Evolutionary conservation across 139 green algal genomes (phyloP), one percentile per base, ranked within the genome.

Genomic region (Chlamydomonas applanata): DNA sequence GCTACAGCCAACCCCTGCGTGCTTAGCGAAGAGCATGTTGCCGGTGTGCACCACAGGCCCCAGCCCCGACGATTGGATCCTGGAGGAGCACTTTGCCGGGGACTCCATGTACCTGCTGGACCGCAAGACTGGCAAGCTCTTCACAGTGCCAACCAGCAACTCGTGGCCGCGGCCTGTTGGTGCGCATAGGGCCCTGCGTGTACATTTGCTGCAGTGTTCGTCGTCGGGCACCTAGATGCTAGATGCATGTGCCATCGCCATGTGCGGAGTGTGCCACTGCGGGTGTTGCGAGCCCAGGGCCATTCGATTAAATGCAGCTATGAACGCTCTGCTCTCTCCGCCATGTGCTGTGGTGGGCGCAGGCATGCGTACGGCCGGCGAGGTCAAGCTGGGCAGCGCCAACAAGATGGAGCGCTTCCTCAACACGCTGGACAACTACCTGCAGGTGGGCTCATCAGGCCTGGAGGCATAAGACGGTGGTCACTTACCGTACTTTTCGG

Each of bases 61-160:
- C 11, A 49, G 44, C 19, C 71, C 72, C 14, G 76, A 83, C 11
- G 80, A 81, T 40, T 89, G 84, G 84, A 70, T 83, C 17, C 69
- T 89, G 64, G 84, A 89, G 78, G 77, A 85, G 44, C 70, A 84
- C 34, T 62, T 45, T 32, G 63, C 83, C 62, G 77, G 77, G 33
- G 80, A 82, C 13, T 71, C 77, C 29, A 76, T 83, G 61, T 86
- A 78, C 72, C 72, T 89, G 64, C 65, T 82, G 52, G 84, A 89
- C 64, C 73, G 63, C 25, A 79, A 75, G 44, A 84, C 64, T 19
- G 72, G 75, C 13, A 82, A 84, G 56, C 61, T 89, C 46, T 85
- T 82, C 77, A 86, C 64, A 0, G 72, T 83, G 44, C 72, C 77
- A n/a, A 36, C n/a, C 27, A 75, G 1, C 68, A 86, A 77, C 68